phyloP scores from a whole-genome alignment of 2,329 filamentous ascomycete species.

The Alternaria sp. region DNA sequence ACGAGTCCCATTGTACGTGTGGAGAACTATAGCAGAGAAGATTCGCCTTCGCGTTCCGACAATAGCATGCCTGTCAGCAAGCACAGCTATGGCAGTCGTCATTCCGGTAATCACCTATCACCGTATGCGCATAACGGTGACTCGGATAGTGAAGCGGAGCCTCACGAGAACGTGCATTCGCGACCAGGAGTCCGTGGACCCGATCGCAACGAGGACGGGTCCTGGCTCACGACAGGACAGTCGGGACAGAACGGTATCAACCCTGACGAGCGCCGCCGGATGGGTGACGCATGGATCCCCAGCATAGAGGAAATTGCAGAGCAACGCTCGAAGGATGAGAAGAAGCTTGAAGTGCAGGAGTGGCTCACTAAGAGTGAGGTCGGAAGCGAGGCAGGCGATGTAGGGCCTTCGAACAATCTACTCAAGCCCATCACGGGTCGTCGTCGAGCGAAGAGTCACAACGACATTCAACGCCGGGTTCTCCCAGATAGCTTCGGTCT shows the following conservation, averaged over 20 bases:
- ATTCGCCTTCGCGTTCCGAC: slow-evolving; percentile 44
- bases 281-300: slow-evolving; percentile 52
- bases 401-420: slow-evolving; percentile 35
- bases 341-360: slow-evolving; percentile 60
- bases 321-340: slow-evolving; percentile 56
- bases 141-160: slow-evolving; percentile 41
- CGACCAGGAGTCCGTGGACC: slow-evolving; percentile 40
- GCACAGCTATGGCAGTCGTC: slow-evolving; percentile 43
- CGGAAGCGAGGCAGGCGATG: slow-evolving; percentile 56
- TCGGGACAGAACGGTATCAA: slow-evolving; percentile 56
- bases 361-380: slow-evolving; percentile 59
- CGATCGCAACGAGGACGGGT: slow-evolving; percentile 54
- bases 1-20: slow-evolving; percentile 50
- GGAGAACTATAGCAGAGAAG: slow-evolving; percentile 45
- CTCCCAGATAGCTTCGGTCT: slow-evolving; percentile 35
- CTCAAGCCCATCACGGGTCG: slow-evolving; percentile 42
- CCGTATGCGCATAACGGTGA: slow-evolving; percentile 45
- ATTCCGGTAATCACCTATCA: slow-evolving; percentile 47
- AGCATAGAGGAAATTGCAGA: slow-evolving; percentile 60
- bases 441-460: slow-evolving; percentile 57
- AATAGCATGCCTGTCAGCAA: slow-evolving; percentile 44
- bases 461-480: slow-evolving; percentile 42
- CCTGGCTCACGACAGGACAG: slow-evolving; percentile 50
- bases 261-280: slow-evolving; percentile 53
- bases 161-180: slow-evolving; percentile 24